Conservation (phyloP, 2,329 filamentous ascomycete genomes). For the Onygenales sp. region DNA sequence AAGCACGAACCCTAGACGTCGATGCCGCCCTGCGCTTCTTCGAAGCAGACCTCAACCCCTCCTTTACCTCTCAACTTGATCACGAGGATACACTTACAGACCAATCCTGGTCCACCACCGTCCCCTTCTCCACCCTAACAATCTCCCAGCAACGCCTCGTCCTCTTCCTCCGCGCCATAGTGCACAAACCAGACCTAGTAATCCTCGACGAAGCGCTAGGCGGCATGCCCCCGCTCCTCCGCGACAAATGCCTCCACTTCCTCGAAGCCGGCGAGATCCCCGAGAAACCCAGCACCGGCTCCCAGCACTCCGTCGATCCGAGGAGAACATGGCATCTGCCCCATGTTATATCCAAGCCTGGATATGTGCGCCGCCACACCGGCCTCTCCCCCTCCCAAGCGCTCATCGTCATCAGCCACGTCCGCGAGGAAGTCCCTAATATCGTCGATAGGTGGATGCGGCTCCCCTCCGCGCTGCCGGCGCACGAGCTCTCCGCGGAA, state of each 20-base stretch:
- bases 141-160: constrained; percentile 60
- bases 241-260: constrained; percentile 82
- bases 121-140: constrained; percentile 59
- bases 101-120: constrained; percentile 59
- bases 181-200: constrained; percentile 72
- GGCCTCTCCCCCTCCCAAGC: constrained; percentile 66
- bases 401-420: constrained; percentile 84
- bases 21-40: constrained; percentile 69
- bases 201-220: constrained; percentile 84
- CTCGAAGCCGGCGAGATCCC: constrained; percentile 54
- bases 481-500: not conserved
- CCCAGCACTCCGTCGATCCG: constrained; percentile 5
- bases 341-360: not conserved
- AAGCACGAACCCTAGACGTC: constrained; percentile 49
- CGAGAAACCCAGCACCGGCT: constrained; percentile 15
- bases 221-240: constrained; percentile 68
- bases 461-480: constrained; percentile 39
- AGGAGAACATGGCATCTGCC: constrained; percentile 6
- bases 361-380: constrained; percentile 13
- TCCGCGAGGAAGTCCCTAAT: constrained; percentile 80
- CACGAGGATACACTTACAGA: not conserved
- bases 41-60: constrained; percentile 62
- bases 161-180: constrained; percentile 70
- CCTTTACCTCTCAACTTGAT: constrained; percentile 13
- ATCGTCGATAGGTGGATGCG: constrained; percentile 78